phyloP scores from a whole-genome alignment of 2,329 filamentous ascomycete species.

The Tolypocladium ophioglossoides region DNA sequence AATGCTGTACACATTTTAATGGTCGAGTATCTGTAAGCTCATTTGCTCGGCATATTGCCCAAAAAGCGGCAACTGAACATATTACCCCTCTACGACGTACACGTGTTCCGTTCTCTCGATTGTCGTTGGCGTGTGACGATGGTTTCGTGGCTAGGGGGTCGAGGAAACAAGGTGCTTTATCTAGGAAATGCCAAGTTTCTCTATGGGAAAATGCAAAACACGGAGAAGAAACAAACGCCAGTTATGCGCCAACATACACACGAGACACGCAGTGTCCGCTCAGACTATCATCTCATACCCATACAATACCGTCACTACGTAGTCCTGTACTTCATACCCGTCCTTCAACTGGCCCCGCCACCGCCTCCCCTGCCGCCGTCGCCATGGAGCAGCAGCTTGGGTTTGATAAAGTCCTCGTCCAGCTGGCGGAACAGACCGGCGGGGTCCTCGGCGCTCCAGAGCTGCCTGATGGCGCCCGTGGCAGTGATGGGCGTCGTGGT shows the following conservation, averaged over 20 bases:
- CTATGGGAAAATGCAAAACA: not conserved
- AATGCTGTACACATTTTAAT: not conserved
- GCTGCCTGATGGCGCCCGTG: slow-evolving; percentile 64
- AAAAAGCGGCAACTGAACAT: not conserved
- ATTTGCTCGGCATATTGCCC: not conserved
- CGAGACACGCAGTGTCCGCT: not conserved
- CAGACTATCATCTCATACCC: not conserved
- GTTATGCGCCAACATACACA: not conserved
- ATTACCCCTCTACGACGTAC: not conserved
- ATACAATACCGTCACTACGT: not conserved
- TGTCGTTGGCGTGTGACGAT: not conserved
- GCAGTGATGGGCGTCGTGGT: slow-evolving; percentile 48
- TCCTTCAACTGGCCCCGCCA: slow-evolving; percentile 8
- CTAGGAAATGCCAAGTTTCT: not conserved
- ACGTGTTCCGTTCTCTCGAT: not conserved
- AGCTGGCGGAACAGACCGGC: slow-evolving; percentile 83
- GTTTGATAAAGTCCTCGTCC: slow-evolving; percentile 95
- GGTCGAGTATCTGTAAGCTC: not conserved
- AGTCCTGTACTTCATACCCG: not conserved
- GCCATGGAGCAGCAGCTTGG: slow-evolving; percentile 74
- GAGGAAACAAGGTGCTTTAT: not conserved
- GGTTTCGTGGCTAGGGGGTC: not conserved
- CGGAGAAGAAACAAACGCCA: not conserved
- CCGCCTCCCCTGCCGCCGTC: slow-evolving; percentile 21
- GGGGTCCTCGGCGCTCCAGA: slow-evolving; percentile 80